Evolutionary conservation across 768 basidiomycete species (phyloP), one percentile per base, ranked within the genome.

Genomic region (Lactarius deliciosus): DNA sequence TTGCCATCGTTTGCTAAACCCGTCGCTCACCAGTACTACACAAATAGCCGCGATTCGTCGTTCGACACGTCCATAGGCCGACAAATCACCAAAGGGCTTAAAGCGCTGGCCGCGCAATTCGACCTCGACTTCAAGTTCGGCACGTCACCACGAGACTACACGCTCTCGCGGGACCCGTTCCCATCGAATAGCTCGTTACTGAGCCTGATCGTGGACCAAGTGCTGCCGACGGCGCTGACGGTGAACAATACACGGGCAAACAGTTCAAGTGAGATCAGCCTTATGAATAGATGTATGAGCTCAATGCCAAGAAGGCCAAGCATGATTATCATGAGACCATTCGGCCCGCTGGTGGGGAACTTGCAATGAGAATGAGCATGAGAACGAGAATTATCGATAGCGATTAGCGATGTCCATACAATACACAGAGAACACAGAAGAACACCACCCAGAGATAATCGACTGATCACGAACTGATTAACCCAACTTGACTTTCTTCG

Each of bases 131-230:
- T 81, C 67, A 69, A 78, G 10, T 92, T 86, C 66, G 94, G 94
- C 6, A 85, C 79, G 36, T 87, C 92, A 0, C 93, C 94, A 1
- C 85, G 86, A 32, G 88, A 90, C 74, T 94, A 86, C 74, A 90
- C 85, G 64, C 76, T 92, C 55, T 79, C 76, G 60, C 84, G 85
- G 84, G 79, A 81, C 5, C 86, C 87, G 2, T 89, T 81, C 73
- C 85, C 89, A 0, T 86, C 86, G 1, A 81, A 83, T 45, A 75
- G 79, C 64, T 90, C 84, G 3, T 76, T 87, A 2, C 75, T 94
- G 61, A 83, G 86, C 2, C 78, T 87, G 15, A 84, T 87, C 67
- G 79, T 85, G 28, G 74, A 79, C 43, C 74, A 86, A 57, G 85
- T 79, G 2, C 22, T 56, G 7, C 47, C 47, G 22, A 68, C 71